Conservation (phyloP, 2,329 filamentous ascomycete genomes). For the Gaeumannomyces sp. region DNA sequence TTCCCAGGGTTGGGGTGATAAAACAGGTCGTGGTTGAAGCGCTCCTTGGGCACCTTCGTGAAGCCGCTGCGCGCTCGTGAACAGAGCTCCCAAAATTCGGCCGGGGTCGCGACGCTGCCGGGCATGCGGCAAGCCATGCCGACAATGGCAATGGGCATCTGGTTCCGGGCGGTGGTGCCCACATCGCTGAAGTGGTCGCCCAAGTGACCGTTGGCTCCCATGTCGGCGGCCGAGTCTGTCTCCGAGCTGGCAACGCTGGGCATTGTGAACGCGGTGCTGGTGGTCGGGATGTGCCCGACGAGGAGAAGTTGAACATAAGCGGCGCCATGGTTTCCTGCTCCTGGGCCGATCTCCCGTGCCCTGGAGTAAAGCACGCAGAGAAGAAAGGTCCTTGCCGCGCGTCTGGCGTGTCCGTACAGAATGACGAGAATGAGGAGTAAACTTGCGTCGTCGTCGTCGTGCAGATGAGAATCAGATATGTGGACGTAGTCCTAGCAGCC, state of each 20-base stretch:
- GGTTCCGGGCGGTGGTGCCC: slow-evolving; percentile 11
- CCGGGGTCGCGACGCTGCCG: slow-evolving; percentile 21
- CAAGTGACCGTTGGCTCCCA: background rate
- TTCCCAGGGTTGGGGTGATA: slow-evolving; percentile 27
- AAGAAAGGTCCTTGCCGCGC: slow-evolving; percentile 3
- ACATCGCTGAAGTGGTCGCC: slow-evolving; percentile 13
- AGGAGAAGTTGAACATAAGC: slow-evolving; percentile 7
- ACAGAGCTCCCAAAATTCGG: slow-evolving; percentile 25
- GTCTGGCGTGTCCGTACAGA: background rate
- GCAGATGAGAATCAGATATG: background rate
- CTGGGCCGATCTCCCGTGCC: background rate
- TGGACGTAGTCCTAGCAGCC: background rate
- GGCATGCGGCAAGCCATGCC: slow-evolving; percentile 26
- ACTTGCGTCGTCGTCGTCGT: background rate
- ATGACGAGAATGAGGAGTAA: too few species aligned
- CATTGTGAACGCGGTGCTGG: slow-evolving; percentile 6
- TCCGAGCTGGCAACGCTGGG: slow-evolving; percentile 7
- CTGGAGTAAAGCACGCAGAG: background rate
- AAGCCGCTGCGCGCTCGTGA: slow-evolving; percentile 22
- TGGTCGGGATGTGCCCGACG: slow-evolving; percentile 9
- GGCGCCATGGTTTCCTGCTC: slow-evolving; percentile 7
- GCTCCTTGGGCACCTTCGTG: slow-evolving; percentile 22
- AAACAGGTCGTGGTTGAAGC: slow-evolving; percentile 26
- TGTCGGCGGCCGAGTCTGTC: slow-evolving; percentile 8
- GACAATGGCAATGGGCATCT: slow-evolving; percentile 24